Base-by-base conservation (phyloP, 2,329 filamentous ascomycete species). In the Mycogone perniciosa region DNA sequence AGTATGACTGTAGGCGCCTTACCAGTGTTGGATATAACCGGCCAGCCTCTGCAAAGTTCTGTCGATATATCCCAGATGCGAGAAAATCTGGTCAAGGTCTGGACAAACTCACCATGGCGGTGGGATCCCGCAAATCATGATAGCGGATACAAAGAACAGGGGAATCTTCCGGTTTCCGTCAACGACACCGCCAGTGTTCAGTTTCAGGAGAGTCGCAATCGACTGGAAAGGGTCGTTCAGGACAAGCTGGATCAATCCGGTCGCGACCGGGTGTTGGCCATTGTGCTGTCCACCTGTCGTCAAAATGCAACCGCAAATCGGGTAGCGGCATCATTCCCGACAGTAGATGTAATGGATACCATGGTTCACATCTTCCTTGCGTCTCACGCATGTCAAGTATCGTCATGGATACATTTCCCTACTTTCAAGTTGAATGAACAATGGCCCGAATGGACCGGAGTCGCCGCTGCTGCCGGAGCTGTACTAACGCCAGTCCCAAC, bases 211-310 rank as follows among this genome's bases (percentile, higher is more conserved):
- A 65, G 64, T 44, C 59, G 66, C 40, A 66, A 65, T 53, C 63
- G 63, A 29, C 55, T 71, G 13, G 65, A 71, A 55, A 67, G 69
- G 43, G 66, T 75, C 9, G 59, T 75, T 38, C 60, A 65, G 3
- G 73, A 77, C 39, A 73, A 67, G 41, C 57, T 80, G 13, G 71
- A 75, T 30, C 62, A 67, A 27, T 67, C 74, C 5, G 73, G 70
- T 20, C 76, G 82, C 4, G 85, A 89, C 62, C 76, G 75, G 43
- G 75, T 87, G 1, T 69, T 89, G 50, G 82, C 78, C 8, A 74
- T 87, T 52, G 77, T 88, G 1, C 67, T 88, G 34, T 73, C 75
- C 45, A 81, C 77, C 4, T 84, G 78, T 57, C 77, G 76, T 43
- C 71, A 70, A 37, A 71, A 71, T 55, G 67, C 68, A 59, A 76